These are phyloP conservation scores for Suillus sp. DNA, from an alignment of 768 basidiomycete genomes.

Conservation along the genomic window DNA sequence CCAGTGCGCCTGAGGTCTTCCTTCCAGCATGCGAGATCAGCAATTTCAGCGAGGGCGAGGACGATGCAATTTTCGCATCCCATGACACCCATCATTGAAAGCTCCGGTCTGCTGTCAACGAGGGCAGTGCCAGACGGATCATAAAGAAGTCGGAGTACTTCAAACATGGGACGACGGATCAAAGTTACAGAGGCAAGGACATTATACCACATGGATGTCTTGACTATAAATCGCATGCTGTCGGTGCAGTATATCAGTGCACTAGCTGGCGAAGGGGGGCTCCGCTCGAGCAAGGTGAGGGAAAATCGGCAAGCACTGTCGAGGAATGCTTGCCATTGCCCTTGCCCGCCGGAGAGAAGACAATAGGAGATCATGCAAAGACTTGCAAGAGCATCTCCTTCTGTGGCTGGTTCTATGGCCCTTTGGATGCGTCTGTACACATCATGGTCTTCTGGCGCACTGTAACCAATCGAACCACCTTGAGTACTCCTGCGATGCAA, in stretches of 20 bases:
- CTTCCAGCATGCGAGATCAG: conserved; percentile 70
- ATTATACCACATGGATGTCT: conserved; percentile 87
- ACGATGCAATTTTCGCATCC: conserved; percentile 82
- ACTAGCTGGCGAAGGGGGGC: conserved; percentile 40
- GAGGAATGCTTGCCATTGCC: conserved; percentile 71
- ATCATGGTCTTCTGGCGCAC: conserved; percentile 28
- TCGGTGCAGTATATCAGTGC: conserved; percentile 48
- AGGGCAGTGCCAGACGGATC: conserved; percentile 19
- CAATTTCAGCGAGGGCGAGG: conserved; percentile 77
- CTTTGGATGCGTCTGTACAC: conserved; percentile 31
- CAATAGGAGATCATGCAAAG: conserved; percentile 74
- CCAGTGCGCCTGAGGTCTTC: conserved; percentile 39
- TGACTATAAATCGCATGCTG: conserved; percentile 72
- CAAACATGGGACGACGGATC: conserved; percentile 55
- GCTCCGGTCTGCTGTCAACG: conserved; percentile 42
- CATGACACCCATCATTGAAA: conserved; percentile 83
- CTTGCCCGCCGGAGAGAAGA: conserved; percentile 76
- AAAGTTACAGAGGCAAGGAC: conserved; percentile 79
- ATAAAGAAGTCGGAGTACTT: conserved; percentile 60
- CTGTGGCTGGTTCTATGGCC: conserved; percentile 32
- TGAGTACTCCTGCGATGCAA: conserved; percentile 47
- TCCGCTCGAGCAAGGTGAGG: conserved; percentile 44
- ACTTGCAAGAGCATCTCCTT: conserved; percentile 79
- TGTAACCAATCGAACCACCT: conserved; percentile 21
- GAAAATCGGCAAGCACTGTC: conserved; percentile 61